Conservation (phyloP, 2,329 filamentous ascomycete species). For the Akanthomyces uredinophilus region DNA sequence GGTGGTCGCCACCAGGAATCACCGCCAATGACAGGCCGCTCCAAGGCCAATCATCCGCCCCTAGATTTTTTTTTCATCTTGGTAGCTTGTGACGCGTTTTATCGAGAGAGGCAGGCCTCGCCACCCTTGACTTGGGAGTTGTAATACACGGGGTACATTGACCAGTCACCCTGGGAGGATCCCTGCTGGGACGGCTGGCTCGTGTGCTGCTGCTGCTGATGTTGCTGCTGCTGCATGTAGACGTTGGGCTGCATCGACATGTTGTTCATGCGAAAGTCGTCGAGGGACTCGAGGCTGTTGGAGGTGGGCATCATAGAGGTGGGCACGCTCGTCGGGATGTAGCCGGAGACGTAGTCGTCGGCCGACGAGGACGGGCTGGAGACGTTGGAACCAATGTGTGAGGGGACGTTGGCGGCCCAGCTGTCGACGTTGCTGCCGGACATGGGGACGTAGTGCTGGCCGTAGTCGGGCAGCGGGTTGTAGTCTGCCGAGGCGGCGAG, state of each 20-base stretch:
- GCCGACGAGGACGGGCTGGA: conserved; percentile 49
- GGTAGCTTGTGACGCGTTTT: neutral
- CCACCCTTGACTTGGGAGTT: conserved; percentile 10
- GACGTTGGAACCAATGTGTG: conserved; percentile 42
- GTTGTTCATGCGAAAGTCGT: conserved; percentile 26
- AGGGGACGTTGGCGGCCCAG: conserved; percentile 41
- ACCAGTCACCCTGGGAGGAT: conserved; percentile 20
- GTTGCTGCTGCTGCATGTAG: conserved; percentile 22
- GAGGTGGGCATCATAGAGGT: conserved; percentile 35
- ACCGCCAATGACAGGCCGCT: neutral
- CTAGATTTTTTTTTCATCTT: neutral
- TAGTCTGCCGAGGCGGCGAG: conserved; percentile 41
- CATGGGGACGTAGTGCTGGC: conserved; percentile 29
- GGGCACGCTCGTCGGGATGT: conserved; percentile 47
- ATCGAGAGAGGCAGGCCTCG: conserved; percentile 10
- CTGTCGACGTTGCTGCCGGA: conserved; percentile 39
- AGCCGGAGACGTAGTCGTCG: conserved; percentile 42
- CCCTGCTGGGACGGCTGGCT: too few relatives aligned
- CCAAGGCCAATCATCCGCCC: neutral
- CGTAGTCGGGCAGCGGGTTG: conserved; percentile 39
- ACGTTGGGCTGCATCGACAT: conserved; percentile 10
- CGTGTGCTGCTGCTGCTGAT: too few relatives aligned
- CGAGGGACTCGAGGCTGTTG: conserved; percentile 26
- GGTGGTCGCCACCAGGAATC: neutral
- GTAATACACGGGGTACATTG: conserved; percentile 32